Evolutionary conservation across 495 filamentous ascomycete species (phyloP).

Genomic region (Astrothelium macrocarpum): DNA sequence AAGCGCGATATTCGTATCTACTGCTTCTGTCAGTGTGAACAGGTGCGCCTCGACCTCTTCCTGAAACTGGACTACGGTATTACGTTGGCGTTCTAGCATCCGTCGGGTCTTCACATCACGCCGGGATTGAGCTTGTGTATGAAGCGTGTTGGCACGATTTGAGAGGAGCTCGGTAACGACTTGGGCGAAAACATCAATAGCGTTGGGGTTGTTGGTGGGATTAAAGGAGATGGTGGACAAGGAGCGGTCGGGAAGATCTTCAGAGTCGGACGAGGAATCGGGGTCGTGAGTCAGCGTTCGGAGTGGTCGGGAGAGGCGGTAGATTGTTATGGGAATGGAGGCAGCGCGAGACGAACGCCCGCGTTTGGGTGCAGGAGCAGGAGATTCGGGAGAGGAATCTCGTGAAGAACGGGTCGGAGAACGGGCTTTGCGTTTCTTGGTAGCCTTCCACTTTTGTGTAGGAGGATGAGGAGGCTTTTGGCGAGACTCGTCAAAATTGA

Average conservation of each 20-base stretch:
- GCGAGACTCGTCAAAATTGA: neutral
- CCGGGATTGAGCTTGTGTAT: neutral
- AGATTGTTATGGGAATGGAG: constrained; percentile 8
- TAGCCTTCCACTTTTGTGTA: neutral
- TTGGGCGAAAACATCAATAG: constrained; percentile 11
- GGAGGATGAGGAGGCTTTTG: neutral
- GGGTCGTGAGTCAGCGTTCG: neutral
- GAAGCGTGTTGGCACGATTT: neutral
- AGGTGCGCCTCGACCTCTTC: neutral
- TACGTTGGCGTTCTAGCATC: neutral
- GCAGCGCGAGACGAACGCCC: neutral
- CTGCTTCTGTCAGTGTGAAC: constrained; percentile 2
- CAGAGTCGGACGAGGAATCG: neutral
- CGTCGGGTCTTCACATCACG: neutral
- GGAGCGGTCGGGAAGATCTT: neutral
- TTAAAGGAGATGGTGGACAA: neutral
- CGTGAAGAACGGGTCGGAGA: neutral
- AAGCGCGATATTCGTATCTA: constrained; percentile 29
- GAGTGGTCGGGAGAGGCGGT: constrained; percentile 6
- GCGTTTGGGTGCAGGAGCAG: constrained; percentile 1
- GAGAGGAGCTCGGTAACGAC: constrained; percentile 4
- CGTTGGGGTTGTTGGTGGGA: neutral
- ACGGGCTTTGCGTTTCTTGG: constrained; percentile 1
- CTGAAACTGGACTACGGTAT: neutral
- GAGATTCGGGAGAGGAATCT: neutral